Conservation (phyloP, 2,329 filamentous ascomycete species). For the Epichloe elymi region DNA sequence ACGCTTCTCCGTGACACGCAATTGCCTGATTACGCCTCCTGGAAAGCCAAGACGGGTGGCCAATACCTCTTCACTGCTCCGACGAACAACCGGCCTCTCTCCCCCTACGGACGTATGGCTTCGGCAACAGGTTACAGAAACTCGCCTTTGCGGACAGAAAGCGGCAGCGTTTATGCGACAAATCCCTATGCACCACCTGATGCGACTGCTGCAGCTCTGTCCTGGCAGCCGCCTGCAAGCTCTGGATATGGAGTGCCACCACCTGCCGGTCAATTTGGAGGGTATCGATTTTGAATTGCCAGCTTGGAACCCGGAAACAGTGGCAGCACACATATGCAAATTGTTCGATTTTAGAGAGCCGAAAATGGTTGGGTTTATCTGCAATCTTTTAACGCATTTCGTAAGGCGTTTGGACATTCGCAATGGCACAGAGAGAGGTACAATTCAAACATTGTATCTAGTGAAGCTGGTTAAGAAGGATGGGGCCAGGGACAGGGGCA, state of each 20-base stretch:
- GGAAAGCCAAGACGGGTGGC: slow-evolving; percentile 32
- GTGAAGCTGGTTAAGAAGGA: neutral
- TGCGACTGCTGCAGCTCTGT: slow-evolving; percentile 10
- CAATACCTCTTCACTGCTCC: slow-evolving; percentile 22
- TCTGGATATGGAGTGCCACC: slow-evolving; percentile 18
- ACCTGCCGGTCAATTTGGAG: slow-evolving; percentile 22
- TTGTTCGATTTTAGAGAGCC: neutral
- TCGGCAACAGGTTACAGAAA: slow-evolving; percentile 34
- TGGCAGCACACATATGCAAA: neutral
- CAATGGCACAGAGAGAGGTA: neutral
- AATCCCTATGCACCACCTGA: slow-evolving; percentile 20
- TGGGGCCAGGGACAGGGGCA: neutral
- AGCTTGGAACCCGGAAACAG: neutral
- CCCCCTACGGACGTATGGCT: slow-evolving; percentile 33
- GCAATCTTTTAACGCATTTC: slow-evolving; percentile 7
- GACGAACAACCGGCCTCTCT: slow-evolving; percentile 27
- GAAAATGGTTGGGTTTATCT: slow-evolving; percentile 1
- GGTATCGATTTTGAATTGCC: slow-evolving; percentile 19
- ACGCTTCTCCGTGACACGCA: slow-evolving; percentile 55
- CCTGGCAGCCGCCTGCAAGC: slow-evolving; percentile 17
- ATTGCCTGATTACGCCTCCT: slow-evolving; percentile 47
- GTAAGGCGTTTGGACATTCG: slow-evolving; percentile 14
- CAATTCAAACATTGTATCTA: neutral
- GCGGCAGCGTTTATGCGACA: slow-evolving; percentile 14
- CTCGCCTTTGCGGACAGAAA: slow-evolving; percentile 36